Evolutionary conservation across 2,329 filamentous ascomycete species (phyloP).

Genomic region (Magnaporthiopsis rhizophila): DNA sequence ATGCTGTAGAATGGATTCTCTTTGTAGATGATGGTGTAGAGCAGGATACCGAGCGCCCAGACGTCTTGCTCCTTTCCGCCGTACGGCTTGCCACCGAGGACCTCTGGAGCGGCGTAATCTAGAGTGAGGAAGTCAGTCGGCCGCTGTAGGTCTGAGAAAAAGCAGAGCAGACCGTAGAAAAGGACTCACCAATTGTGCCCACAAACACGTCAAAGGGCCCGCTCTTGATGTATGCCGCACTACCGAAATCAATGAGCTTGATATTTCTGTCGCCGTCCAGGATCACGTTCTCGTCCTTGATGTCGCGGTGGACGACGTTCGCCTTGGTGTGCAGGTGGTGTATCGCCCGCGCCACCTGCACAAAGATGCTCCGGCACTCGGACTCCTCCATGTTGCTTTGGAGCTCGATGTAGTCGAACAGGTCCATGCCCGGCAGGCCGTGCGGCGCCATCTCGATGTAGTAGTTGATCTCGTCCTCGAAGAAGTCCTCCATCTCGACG

Average conservation of each 20-base stretch:
- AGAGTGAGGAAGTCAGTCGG: conserved; percentile 9
- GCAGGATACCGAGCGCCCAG: conserved; percentile 91
- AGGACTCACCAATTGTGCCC: conserved; percentile 81
- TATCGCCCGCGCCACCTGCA: conserved; percentile 82
- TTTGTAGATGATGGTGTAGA: conserved; percentile 99
- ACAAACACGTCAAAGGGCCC: conserved; percentile 99
- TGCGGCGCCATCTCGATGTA: conserved; percentile 99
- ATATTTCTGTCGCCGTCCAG: conserved; percentile 92
- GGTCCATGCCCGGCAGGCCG: conserved; percentile 91
- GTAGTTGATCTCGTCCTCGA: conserved; percentile 82
- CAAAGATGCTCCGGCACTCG: conserved; percentile 91
- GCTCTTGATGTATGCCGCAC: conserved; percentile 95
- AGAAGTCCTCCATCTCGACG: conserved; percentile 66
- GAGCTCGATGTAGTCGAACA: conserved; percentile 98
- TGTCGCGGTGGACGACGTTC: conserved; percentile 89
- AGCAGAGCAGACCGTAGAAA: not conserved
- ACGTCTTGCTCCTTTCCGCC: conserved; percentile 96
- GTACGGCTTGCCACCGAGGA: conserved; percentile 85
- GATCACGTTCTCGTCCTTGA: conserved; percentile 98
- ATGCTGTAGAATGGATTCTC: conserved; percentile 99
- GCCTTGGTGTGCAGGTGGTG: conserved; percentile 89
- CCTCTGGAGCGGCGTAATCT: conserved; percentile 99
- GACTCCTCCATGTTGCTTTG: conserved; percentile 92
- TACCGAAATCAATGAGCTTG: conserved; percentile 97
- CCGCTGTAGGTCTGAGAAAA: not conserved